Base-by-base conservation (phyloP, 352 stramenopile species). In the Phytophthora fragariae region DNA sequence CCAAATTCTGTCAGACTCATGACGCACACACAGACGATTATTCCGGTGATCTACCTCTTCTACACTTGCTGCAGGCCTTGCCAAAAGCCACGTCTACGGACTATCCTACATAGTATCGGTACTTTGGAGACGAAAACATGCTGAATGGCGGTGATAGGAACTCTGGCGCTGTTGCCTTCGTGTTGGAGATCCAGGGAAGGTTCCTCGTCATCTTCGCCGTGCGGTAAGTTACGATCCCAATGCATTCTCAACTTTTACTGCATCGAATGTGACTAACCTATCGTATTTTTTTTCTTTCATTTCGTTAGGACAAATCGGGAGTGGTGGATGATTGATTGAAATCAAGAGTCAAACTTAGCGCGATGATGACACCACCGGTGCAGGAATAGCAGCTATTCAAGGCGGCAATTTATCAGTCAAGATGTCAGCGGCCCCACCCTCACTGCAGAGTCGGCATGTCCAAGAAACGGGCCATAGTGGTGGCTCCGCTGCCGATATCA, bases 141-240 rank as follows among this genome's bases (percentile, higher is more conserved):
- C 24, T 29, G 2, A 1, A 73, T 81, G 62, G 62, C 11, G 2
- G 65, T 75, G 27, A 70, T 81, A 17, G 24, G 29, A 31, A 31
- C 29, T 1, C 29, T 31, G 29, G 29, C 29, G 4, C 0, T 31
- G 56, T 88, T 14, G 79, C 65, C 21, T 90, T 90, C 52, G 82
- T 90, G 33, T 58, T 86, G 21, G 76, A 90, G 54, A 76, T 53
- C 0, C 82, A 86, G 56, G 73, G 73, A 6, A 73, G 77, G 46
- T 58, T 90, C 17, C 62, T 90, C 33, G 62, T 77, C 15, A 57
- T 75, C 19, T 77, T 77, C 41, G 71, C 60, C 1, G 65, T 71
- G 12, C 71, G 73, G 44, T 74, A 14, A 4, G 37, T n/a, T 2
- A 41, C 70, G 4, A 77, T 54, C 2, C 60, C 73, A 33, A 21